Base-by-base conservation (phyloP, 2,329 filamentous ascomycete species). In the Cryphonectria japonica region DNA sequence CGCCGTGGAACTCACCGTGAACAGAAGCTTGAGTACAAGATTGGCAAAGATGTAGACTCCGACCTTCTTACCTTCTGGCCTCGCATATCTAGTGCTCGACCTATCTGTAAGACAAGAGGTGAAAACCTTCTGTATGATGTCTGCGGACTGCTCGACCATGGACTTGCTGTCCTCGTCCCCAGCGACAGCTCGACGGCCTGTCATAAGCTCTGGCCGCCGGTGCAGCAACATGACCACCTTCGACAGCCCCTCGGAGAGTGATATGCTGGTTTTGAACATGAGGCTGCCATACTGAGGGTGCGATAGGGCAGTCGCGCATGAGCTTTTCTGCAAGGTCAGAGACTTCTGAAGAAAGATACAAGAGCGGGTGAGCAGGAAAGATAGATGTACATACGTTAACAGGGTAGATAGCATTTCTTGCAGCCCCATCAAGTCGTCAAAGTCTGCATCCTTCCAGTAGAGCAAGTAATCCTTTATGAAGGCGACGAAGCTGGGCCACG, bases 11-110 rank as follows among this genome's bases (percentile, higher is more conserved):
- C 85, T 62, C 83, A 92, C 91, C 75, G 94, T 92, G 78, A 97
- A 97, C 9, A 98, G 86, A 3, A 98, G 88, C 80, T 95, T 95
- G 65, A 98, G 83, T 52, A 94, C 96, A 34, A 97, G 87, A 78
- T 98, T 98, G 72, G 94, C 95, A 81, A 97, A 94, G 71, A 93
- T 90, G 82, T 98, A 98, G 73, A 98, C 94, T 60, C 93, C 95
- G 14, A 92, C 83, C 78, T 95, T 94, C 79, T 95, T 97, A 69
- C 94, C 94, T 76, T 95, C 92, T 0, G 94, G 93, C 72, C 85
- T 88, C 29, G 89, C 89, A 75, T 87, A 87, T 16, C 89, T 85
- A 37, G 87, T 89, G 26, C 90, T 90, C 1, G 89, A 91, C 65
- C 93, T 88, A 78, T 97, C 94, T 4, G 92, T 94, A 46, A 97